Percentiles rank a stretch among this genome's conserved stretches.
These are phyloP conservation scores for Hypoxylon sp. DNA, from an alignment of 2,329 filamentous ascomycete species.

Conservation along the genomic window DNA sequence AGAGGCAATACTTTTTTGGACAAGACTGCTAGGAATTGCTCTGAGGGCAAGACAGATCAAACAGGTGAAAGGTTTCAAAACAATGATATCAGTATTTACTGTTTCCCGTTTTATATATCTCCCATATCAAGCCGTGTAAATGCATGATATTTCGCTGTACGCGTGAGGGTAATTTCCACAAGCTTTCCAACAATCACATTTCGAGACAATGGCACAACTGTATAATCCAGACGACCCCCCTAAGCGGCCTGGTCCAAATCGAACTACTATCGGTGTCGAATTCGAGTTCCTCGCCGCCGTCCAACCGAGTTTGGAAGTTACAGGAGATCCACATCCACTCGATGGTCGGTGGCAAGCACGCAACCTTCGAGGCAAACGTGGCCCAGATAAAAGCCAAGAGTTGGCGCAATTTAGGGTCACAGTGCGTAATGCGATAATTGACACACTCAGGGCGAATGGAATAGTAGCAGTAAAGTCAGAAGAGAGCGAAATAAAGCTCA, in stretches of 20 bases:
- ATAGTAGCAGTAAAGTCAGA: constrained; percentile 25
- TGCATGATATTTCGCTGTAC: not conserved
- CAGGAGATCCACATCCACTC: constrained; percentile 40
- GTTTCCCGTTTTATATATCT: not conserved
- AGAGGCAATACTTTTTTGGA: not conserved
- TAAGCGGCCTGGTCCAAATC: not conserved
- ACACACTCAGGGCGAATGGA: constrained; percentile 18
- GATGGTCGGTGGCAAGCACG: constrained; percentile 37
- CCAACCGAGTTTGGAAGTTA: fast-evolving
- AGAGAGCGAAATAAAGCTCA: not conserved
- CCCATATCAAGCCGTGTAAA: not conserved
- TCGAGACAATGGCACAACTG: not conserved
- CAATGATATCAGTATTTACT: not conserved
- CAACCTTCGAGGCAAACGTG: too few species aligned
- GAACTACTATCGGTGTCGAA: constrained; percentile 46
- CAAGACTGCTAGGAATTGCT: not conserved
- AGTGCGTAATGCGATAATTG: constrained; percentile 40
- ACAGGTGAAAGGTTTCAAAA: not conserved
- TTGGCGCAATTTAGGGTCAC: constrained; percentile 30
- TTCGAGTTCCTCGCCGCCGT: constrained; percentile 44
- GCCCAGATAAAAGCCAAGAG: too few species aligned
- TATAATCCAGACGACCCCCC: constrained; percentile 14
- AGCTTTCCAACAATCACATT: not conserved
- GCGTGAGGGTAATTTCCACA: not conserved
- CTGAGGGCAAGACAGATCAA: not conserved